Evolutionary conservation across 75 land plant genomes (phyloP), one percentile per base, ranked within the genome.

Genomic region (Larix kaempferi): DNA sequence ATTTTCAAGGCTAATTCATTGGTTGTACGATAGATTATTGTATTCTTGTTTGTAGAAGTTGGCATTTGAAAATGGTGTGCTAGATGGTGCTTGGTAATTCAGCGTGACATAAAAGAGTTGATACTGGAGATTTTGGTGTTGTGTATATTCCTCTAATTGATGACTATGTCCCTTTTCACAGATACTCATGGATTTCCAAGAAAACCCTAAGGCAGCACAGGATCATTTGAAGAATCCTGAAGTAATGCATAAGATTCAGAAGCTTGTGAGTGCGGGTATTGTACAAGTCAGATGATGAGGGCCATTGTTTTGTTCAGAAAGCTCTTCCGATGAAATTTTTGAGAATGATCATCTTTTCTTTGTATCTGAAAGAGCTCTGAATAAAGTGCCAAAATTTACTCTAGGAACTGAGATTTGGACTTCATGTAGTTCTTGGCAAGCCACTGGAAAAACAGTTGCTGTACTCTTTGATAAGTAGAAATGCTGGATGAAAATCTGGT

Each of bases 231-330:
- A 93, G 81, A 95, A 95, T 80, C 96, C 98, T 3, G 79, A 81
- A 82, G 93, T 95, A 77, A 95, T 93, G 98, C 84, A 81, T 76
- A 95, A 91, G 80, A 93, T 95, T 39, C 96, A 95, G 88, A 95
- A 95, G 85, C 87, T 95, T 75, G 84, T 93, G 54, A 89, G 84
- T 80, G 98, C 98, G 8, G 98, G 98, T 19, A 95, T 95, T 76
- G 96, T 95, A 41, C 98, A 95, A 80, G 82, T 95, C 54, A 83
- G 87, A 78, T 95, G 54, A 49, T 10, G 54, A 49, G 54, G 54
- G 54, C 54, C 54, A 1, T 49, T 49, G 11, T 49, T 49, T 44
- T 49, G 13, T 49, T 49, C 54, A 49, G 54, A 49, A 49, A 49
- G 12, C 54, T 49, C 54, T 49, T 49, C 54, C 11, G 2, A 49